These are phyloP conservation scores for Tolypocladium paradoxum DNA, from an alignment of 2,329 filamentous ascomycete genomes.

Conservation along the genomic window DNA sequence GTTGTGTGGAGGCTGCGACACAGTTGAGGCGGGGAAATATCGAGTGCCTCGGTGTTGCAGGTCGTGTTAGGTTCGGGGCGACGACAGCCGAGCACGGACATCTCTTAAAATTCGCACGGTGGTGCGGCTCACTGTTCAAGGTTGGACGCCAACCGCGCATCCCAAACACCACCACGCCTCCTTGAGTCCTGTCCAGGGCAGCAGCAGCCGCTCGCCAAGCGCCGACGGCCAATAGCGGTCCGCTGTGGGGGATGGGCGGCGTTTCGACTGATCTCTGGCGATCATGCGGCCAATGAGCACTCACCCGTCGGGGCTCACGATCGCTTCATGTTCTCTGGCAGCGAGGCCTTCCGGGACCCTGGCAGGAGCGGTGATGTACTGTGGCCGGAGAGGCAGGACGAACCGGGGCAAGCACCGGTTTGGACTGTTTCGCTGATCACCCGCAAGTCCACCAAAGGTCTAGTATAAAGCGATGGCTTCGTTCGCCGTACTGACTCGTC, in stretches of 20 bases:
- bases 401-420: not conserved
- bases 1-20: not conserved
- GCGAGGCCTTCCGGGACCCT: not conserved
- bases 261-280: slow-evolving; percentile 1
- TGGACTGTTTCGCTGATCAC: not conserved
- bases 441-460: not conserved
- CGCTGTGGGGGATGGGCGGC: not conserved
- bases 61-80: not conserved
- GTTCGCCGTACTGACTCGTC: not conserved
- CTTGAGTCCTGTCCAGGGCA: not conserved
- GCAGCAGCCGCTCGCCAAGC: not conserved
- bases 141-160: not conserved
- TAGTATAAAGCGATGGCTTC: slow-evolving; percentile 3
- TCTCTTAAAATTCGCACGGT: too few species aligned
- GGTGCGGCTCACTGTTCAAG: not conserved
- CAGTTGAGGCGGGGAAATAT: not conserved
- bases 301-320: not conserved
- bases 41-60: not conserved
- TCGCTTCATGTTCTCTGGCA: not conserved
- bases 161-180: not conserved
- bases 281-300: not conserved
- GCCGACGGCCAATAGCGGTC: not conserved
- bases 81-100: not conserved
- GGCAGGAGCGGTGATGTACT: not conserved
- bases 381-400: not conserved